Conservation (phyloP, 768 basidiomycete species). For the Lactifluus subvellereus region DNA sequence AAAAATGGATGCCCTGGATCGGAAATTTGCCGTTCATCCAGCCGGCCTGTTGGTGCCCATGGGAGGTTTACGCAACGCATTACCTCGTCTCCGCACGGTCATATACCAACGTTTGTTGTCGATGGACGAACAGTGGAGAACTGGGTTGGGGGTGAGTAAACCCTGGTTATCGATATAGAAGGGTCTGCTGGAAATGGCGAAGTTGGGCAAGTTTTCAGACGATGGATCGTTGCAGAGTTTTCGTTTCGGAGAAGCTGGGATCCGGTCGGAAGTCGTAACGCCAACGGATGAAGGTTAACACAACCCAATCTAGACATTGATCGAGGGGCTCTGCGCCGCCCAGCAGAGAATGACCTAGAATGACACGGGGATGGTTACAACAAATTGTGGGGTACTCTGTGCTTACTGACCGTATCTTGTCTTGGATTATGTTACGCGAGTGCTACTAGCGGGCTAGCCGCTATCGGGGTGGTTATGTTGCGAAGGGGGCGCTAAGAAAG, state of each 20-base stretch:
- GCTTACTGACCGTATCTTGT: not conserved
- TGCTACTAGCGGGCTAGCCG: conserved; percentile 8
- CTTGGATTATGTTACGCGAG: not conserved
- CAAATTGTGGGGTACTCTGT: conserved; percentile 17
- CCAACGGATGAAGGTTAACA: conserved; percentile 16
- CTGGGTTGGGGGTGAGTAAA: conserved; percentile 13
- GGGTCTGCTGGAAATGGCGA: conserved; percentile 10
- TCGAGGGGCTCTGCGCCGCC: conserved; percentile 20
- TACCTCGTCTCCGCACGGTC: conserved; percentile 7
- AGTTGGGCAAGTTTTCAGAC: conserved; percentile 11
- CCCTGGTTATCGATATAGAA: conserved; percentile 22
- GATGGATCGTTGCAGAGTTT: conserved; percentile 8
- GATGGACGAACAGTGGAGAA: conserved; percentile 14
- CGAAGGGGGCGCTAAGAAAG: conserved; percentile 11
- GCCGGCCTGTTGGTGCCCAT: conserved; percentile 1
- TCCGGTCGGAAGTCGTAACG: conserved; percentile 8
- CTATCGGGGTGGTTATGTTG: conserved; percentile 18
- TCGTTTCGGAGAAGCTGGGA: conserved; percentile 12
- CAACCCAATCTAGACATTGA: conserved; percentile 12
- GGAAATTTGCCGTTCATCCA: conserved; percentile 1
- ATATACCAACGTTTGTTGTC: conserved; percentile 4
- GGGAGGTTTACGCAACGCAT: conserved; percentile 11
- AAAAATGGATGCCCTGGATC: conserved; percentile 7
- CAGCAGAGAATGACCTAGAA: conserved; percentile 10
- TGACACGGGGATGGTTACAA: conserved; percentile 12